These are phyloP conservation scores for Gaultheria prostrata DNA, from an alignment of 148 eudicot species.

Conservation along the genomic window DNA sequence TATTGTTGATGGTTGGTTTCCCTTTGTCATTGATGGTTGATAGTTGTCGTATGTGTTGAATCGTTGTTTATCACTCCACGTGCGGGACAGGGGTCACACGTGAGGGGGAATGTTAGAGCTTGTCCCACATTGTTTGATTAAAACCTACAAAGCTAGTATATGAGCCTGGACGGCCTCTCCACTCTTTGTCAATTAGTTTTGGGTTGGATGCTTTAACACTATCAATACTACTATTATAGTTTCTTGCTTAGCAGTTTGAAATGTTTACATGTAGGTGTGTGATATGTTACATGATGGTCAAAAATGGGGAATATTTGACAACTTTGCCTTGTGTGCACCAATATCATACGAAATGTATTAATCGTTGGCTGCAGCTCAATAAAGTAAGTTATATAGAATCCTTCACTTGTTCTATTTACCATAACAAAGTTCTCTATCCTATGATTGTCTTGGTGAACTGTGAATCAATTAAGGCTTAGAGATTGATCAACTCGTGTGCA, in stretches of 20 bases:
- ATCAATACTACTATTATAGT: background rate
- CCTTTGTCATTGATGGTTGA: too few species aligned
- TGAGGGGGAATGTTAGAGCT: too few species aligned
- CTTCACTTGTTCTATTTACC: background rate
- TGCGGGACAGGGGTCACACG: too few species aligned
- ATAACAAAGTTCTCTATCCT: background rate
- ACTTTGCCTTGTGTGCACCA: constrained; percentile 70
- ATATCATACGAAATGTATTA: constrained; percentile 75
- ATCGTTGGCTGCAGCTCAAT: constrained; percentile 50
- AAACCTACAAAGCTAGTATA: too few species aligned
- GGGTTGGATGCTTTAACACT: too few species aligned
- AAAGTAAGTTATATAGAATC: constrained; percentile 39
- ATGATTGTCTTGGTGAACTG: background rate
- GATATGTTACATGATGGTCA: constrained; percentile 52
- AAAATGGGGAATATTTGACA: constrained; percentile 46
- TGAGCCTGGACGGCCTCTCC: too few species aligned
- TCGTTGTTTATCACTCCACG: too few species aligned
- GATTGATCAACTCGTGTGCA: background rate
- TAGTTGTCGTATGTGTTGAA: too few species aligned
- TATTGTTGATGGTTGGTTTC: too few species aligned
- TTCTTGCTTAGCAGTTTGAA: constrained; percentile 22
- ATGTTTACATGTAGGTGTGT: constrained; percentile 53
- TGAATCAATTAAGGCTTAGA: background rate
- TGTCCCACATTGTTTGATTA: too few species aligned
- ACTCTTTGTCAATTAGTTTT: too few species aligned